Base-by-base conservation (phyloP, 1,139 yeast species). In the Kodamaea derodonti region DNA sequence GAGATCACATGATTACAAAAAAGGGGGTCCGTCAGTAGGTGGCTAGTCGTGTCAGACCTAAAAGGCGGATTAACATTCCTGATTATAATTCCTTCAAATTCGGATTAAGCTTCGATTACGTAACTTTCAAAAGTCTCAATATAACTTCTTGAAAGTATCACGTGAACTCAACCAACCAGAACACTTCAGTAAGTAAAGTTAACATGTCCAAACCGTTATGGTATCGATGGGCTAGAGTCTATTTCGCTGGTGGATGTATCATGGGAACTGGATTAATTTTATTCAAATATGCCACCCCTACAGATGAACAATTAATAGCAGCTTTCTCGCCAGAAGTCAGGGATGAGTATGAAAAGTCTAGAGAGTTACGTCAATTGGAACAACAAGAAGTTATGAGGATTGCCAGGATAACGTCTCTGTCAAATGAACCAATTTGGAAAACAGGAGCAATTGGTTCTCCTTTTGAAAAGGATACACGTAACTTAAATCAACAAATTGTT, bases 251-350 rank as follows among this genome's bases (percentile, higher is more conserved):
- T 11, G 76, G 75, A 22, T 66, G 73, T 8, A 80, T 87, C 16
- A 64, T 84, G 10, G 84, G 81, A 2, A 51, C 78, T 0, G 96
- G 96, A 6, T 75, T 79, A 2, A 43, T 84, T 4, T 63, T 82
- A 17, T 83, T 62, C 60, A 80, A 77, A 42, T 84, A 76, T 54
- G 77, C 90, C 3, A 81, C 87, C 0, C 96, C 96, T 2, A 74
- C 92, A 0, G 95, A 86, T 47, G 95, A 87, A 47, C 75, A 88
- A 52, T 60, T 88, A 35, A 72, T 88, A 29, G 76, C 80, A 14
- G 60, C 72, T 34, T 72, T 88, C 46, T 84, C 95, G 3, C 97
- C 97, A 0, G 95, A 88, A 52, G 64, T 87, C 32, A 69, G 88
- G 43, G 80, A 80, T 11, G 82, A 84, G 40, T 86, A 85, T 53